These are phyloP conservation scores for Lomentospora prolificans DNA, from an alignment of 2,329 filamentous ascomycete species.

Conservation along the genomic window DNA sequence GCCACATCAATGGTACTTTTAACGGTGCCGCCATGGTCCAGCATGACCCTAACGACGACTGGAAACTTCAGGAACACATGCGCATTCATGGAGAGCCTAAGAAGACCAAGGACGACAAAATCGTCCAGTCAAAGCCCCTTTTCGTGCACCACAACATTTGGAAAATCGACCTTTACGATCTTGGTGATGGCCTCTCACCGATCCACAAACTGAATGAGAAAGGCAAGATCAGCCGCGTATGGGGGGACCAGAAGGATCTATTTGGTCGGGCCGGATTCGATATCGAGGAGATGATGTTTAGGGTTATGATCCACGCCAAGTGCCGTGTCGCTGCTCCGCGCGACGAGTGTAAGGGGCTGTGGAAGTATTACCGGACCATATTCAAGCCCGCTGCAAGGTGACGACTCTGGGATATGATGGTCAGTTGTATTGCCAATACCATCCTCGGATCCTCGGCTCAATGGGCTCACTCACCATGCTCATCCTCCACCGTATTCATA, in stretches of 20 bases:
- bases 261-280: constrained; percentile 19
- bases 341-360: constrained; percentile 23
- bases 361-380: constrained; percentile 18
- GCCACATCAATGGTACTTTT: constrained; percentile 18
- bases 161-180: constrained; percentile 23
- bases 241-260: constrained; percentile 18
- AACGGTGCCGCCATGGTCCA: constrained; percentile 20
- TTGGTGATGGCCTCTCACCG: constrained; percentile 14
- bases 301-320: constrained; percentile 18
- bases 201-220: constrained; percentile 15
- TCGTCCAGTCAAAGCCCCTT: constrained; percentile 15
- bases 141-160: constrained; percentile 28
- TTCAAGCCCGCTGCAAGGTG: constrained; percentile 1
- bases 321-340: constrained; percentile 16
- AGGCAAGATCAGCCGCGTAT: constrained; percentile 18
- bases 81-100: constrained; percentile 9
- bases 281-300: constrained; percentile 23
- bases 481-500: too few relatives aligned
- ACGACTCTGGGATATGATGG: neutral
- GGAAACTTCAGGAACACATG: constrained; percentile 13
- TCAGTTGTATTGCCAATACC: too few relatives aligned
- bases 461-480: neutral
- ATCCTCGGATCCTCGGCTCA: too few relatives aligned
- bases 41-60: constrained; percentile 21
- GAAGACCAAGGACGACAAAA: constrained; percentile 11